Percentiles rank a stretch among this genome's conserved stretches.
These are phyloP conservation scores for Heterobasidion annosum DNA, from an alignment of 1,284 basidiomycete genomes.

Conservation along the genomic window DNA sequence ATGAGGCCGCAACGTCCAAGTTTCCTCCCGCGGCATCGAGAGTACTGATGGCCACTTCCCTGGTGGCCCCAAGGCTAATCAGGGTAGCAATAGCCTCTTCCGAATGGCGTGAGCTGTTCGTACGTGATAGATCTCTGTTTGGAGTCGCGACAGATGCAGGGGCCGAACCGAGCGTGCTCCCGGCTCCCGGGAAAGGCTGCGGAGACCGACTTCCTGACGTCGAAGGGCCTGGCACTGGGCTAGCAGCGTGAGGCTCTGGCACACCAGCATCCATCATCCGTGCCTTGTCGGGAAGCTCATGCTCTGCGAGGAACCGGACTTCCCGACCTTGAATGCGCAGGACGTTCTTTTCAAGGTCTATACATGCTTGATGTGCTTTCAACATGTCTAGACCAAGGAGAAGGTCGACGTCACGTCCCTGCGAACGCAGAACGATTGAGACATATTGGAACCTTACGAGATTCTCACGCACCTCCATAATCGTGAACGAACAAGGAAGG, in stretches of 20 bases:
- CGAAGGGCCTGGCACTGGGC: constrained; percentile 13
- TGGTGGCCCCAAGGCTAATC: constrained; percentile 66
- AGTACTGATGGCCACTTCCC: constrained; percentile 68
- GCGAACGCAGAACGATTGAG: neutral
- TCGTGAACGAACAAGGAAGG: constrained; percentile 89
- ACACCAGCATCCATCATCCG: constrained; percentile 30
- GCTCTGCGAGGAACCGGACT: constrained; percentile 86
- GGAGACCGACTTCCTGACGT: constrained; percentile 8
- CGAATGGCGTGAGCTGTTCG: constrained; percentile 24
- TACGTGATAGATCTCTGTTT: neutral
- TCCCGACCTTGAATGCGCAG: constrained; percentile 84
- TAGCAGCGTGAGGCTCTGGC: constrained; percentile 8
- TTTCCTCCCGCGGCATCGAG: constrained; percentile 81
- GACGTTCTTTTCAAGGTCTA: constrained; percentile 85
- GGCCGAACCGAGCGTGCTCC: constrained; percentile 38
- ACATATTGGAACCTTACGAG: neutral
- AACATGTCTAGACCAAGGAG: constrained; percentile 98
- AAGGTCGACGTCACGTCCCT: constrained; percentile 89
- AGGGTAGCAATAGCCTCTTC: constrained; percentile 49
- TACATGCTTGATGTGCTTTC: constrained; percentile 92
- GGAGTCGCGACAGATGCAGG: constrained; percentile 19
- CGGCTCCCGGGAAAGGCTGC: constrained; percentile 51
- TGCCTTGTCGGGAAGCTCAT: constrained; percentile 85
- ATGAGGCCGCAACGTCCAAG: constrained; percentile 80
- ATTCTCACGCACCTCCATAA: constrained; percentile 68